Base-by-base conservation (phyloP, 148 eudicot genomes). In the Chenopodium berlandieri region DNA sequence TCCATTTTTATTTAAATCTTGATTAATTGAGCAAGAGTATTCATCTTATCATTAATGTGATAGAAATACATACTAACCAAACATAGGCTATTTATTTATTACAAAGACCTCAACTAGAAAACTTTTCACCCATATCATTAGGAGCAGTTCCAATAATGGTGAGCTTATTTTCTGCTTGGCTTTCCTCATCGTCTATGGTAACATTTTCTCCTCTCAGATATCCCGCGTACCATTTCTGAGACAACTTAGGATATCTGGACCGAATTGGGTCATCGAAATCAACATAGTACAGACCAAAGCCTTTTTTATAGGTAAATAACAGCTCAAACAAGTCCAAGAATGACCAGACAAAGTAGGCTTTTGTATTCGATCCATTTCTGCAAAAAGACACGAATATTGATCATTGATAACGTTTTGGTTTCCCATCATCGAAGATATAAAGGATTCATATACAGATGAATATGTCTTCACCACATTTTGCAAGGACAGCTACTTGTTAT, bases 311-410 rank as follows among this genome's bases (percentile, higher is more conserved):
- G 65, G 90, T 91, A 22, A n/a, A 81, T 71, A 93, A 58, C 13
- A 88, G 13, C 88, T 93, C 91, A 17, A 82, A 83, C 76, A 89
- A 71, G 75, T 93, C 97, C 75, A 93, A 0, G 85, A 90, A 93
- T 19, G 93, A 89, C 92, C 97, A 93, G 0, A 73, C 64, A 81
- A 93, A 90, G 67, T 91, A 93, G 37, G 93, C 94, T 73, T 77
- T 88, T 58, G 87, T 71, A 75, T 91, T 91, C 30, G 91, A 90
- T 34, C 93, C 93, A 54, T 90, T 88, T 85, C 97, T 91, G 73
- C 70, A 17, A 66, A 17, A 40, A 62, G 34, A 40, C 44, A 40
- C 44, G 2, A 30, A 58, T 13, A 56, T 0, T 12, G 5, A 13
- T 56, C 60, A 56, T 4, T 56, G 60, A 56, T 17, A 56, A 13